These are phyloP conservation scores for Botrytis aclada DNA, from an alignment of 2,329 filamentous ascomycete species.

Conservation along the genomic window DNA sequence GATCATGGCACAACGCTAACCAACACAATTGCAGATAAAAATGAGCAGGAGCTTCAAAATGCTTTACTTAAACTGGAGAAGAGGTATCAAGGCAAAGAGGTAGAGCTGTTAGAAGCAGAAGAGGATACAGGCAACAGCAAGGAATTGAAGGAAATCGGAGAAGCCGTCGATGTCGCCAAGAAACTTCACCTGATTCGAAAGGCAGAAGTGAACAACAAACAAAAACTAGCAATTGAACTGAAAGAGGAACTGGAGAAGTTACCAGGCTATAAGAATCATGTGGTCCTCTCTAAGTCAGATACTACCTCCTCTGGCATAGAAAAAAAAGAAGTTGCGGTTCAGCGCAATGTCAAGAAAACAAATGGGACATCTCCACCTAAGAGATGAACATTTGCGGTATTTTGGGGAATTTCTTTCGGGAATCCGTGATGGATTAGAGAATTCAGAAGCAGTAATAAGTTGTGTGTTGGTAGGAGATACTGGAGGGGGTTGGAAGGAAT, in stretches of 20 bases:
- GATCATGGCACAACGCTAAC: neutral
- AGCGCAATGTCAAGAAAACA: neutral
- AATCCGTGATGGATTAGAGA: neutral
- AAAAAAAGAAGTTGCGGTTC: neutral
- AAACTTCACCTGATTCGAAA: neutral
- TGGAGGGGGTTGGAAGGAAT: neutral
- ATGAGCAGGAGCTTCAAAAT: neutral
- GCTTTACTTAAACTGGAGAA: neutral
- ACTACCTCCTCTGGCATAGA: neutral
- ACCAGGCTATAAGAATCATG: neutral
- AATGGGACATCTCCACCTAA: neutral
- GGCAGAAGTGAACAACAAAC: neutral
- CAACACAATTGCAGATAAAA: neutral
- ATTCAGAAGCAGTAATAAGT: neutral
- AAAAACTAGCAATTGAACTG: neutral
- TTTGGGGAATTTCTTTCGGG: rapidly evolving
- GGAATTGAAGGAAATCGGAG: neutral
- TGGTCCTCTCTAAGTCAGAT: neutral
- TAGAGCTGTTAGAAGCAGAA: neutral
- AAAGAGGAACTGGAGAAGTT: neutral
- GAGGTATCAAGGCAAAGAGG: rapidly evolving
- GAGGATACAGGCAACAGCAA: neutral
- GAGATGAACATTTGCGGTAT: neutral
- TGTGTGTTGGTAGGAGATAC: neutral
- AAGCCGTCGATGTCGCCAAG: neutral